phyloP scores from a whole-genome alignment of 2,329 filamentous ascomycete genomes.

The Iodosphaeria phyllophila region DNA sequence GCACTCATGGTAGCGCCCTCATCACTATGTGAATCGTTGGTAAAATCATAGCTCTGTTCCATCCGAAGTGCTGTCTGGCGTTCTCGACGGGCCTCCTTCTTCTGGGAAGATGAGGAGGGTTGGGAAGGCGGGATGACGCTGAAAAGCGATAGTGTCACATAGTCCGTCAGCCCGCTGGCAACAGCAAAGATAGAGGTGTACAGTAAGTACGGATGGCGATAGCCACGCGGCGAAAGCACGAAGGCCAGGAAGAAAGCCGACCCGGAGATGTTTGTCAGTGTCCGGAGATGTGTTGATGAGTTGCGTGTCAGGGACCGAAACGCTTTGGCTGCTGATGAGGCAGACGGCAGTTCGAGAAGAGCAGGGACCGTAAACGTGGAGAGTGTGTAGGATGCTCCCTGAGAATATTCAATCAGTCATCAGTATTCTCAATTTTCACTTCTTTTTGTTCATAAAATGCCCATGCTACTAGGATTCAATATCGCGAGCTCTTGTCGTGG shows the following conservation, averaged over 20 bases:
- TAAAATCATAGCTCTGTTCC: constrained; percentile 56
- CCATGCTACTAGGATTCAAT: too few species aligned
- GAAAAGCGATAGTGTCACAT: constrained; percentile 25
- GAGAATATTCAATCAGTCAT: constrained; percentile 6
- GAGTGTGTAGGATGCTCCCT: constrained; percentile 83
- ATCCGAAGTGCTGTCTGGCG: constrained; percentile 24
- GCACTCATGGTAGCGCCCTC: constrained; percentile 24
- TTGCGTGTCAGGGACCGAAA: constrained; percentile 47
- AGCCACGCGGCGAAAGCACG: constrained; percentile 51
- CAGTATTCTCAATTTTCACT: too few species aligned
- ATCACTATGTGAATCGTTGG: constrained; percentile 29
- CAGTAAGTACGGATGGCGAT: constrained; percentile 74
- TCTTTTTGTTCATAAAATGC: too few species aligned
- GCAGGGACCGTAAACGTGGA: constrained; percentile 61
- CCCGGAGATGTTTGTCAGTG: constrained; percentile 49
- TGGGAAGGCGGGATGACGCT: constrained; percentile 9
- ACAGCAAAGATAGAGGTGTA: constrained; percentile 60
- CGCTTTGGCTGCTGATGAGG: constrained; percentile 49
- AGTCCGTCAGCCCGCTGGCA: constrained; percentile 36
- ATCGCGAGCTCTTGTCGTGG: too few species aligned
- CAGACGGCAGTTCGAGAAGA: constrained; percentile 63
- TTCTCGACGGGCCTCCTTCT: constrained; percentile 13
- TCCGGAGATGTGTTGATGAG: constrained; percentile 44
- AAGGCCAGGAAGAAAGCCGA: constrained; percentile 63
- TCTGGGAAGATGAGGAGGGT: constrained; percentile 9